Conservation (phyloP, 2,329 filamentous ascomycete genomes). For the Monilinia vaccinii-corymbosi region DNA sequence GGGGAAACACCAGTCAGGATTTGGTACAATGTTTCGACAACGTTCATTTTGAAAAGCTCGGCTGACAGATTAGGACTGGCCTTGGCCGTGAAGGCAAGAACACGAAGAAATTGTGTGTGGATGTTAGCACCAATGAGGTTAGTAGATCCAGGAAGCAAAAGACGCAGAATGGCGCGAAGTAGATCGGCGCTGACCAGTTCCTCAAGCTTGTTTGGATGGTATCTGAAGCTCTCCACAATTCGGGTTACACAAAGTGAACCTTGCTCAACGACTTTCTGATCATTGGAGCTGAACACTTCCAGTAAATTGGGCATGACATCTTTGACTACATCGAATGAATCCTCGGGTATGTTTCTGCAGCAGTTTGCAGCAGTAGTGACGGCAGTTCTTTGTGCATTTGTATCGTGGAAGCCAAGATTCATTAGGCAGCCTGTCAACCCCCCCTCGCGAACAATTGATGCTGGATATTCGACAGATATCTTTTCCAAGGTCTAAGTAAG, state of each 20-base stretch:
- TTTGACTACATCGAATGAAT: conserved; percentile 82
- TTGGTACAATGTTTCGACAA: conserved; percentile 95
- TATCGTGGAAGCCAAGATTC: conserved; percentile 95
- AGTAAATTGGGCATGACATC: conserved; percentile 96
- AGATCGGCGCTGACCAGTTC: conserved; percentile 85
- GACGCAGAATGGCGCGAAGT: conserved; percentile 72
- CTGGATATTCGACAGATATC: conserved; percentile 92
- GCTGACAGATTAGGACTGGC: conserved; percentile 81
- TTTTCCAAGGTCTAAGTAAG: conserved; percentile 72
- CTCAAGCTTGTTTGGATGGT: conserved; percentile 79
- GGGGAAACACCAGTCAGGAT: conserved; percentile 94
- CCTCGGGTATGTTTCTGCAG: conserved; percentile 90
- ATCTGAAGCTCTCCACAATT: conserved; percentile 94
- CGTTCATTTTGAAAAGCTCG: conserved; percentile 89
- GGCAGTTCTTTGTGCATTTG: conserved; percentile 90
- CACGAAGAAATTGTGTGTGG: conserved; percentile 90
- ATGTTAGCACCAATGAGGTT: conserved; percentile 92
- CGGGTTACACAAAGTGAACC: conserved; percentile 91
- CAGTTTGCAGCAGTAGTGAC: conserved; percentile 98
- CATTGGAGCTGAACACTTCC: conserved; percentile 81
- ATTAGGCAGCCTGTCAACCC: conserved; percentile 92
- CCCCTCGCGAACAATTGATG: conserved; percentile 90
- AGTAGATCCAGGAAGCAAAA: conserved; percentile 86
- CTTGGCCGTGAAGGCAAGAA: conserved; percentile 81
- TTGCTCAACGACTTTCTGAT: conserved; percentile 95